Conservation (phyloP, 495 filamentous ascomycete genomes). For the Durotheca rogersii region DNA sequence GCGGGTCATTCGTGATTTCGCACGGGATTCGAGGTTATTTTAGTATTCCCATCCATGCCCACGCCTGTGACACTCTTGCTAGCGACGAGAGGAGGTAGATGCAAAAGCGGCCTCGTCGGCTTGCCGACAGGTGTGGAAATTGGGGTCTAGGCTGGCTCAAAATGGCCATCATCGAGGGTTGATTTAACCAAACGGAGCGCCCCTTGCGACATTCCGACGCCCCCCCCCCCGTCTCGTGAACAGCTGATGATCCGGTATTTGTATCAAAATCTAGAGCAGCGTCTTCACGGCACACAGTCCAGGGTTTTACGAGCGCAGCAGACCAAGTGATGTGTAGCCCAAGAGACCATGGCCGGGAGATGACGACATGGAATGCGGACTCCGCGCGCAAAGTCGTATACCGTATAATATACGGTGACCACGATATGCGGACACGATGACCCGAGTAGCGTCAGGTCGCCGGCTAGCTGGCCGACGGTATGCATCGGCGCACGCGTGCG, state of each 20-base stretch:
- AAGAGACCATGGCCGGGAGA: constrained; percentile 1
- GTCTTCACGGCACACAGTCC: background rate
- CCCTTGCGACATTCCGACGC: constrained; percentile 5
- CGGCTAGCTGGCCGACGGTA: no score
- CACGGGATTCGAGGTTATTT: no score
- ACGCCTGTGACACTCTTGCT: background rate
- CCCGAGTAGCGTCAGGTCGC: no score
- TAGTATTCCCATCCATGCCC: no score
- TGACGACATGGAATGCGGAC: constrained; percentile 16
- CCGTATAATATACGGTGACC: no score
- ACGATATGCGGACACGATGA: background rate
- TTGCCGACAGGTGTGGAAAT: background rate
- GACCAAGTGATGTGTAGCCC: background rate
- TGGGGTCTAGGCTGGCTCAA: background rate
- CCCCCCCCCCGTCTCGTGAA: background rate
- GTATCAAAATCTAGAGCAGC: background rate
- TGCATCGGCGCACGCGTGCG: no score
- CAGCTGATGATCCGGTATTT: constrained; percentile 1
- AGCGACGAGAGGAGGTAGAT: background rate
- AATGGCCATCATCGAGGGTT: background rate
- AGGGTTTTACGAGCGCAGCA: background rate
- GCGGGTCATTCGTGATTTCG: no score
- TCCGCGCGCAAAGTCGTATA: no score
- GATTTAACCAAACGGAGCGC: constrained; percentile 1
- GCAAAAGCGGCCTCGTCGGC: background rate